phyloP scores from a whole-genome alignment of 2,329 filamentous ascomycete species.

The Colletotrichum liaoningense region DNA sequence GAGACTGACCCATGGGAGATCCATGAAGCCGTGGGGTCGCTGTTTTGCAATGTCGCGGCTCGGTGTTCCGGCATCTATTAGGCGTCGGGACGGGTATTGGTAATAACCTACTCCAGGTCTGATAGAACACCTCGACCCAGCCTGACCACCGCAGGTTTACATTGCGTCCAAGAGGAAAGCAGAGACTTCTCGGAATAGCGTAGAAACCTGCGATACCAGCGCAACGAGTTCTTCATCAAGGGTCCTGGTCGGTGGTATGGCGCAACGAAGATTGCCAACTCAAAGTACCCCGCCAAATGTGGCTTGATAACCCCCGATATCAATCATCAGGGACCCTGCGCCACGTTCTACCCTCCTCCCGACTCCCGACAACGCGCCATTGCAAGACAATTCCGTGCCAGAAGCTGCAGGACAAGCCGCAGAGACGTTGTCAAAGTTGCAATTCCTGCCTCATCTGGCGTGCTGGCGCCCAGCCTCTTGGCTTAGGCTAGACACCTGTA shows the following conservation, averaged over 20 bases:
- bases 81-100: constrained; percentile 22
- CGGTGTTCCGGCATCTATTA: constrained; percentile 30
- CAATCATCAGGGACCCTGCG: constrained; percentile 20
- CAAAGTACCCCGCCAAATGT: constrained; percentile 32
- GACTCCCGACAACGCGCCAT: not conserved
- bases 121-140: not conserved
- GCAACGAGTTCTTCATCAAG: not conserved
- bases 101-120: not conserved
- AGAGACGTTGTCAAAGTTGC: constrained; percentile 27
- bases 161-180: not conserved
- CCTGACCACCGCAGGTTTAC: not conserved
- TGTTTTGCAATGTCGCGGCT: constrained; percentile 21
- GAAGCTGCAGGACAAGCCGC: not conserved
- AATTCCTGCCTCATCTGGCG: constrained; percentile 34
- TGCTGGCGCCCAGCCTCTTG: constrained; percentile 34
- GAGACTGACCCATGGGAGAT: constrained; percentile 32
- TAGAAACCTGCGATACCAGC: not conserved
- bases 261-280: not conserved
- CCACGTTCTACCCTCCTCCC: constrained; percentile 11
- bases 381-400: not conserved
- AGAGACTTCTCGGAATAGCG: not conserved
- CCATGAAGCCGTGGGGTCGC: constrained; percentile 33
- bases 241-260: constrained; percentile 3
- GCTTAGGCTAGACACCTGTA: constrained; percentile 21
- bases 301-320: constrained; percentile 20